phyloP scores from a whole-genome alignment of 2,329 filamentous ascomycete genomes.

The Nigrospora osmanthi region DNA sequence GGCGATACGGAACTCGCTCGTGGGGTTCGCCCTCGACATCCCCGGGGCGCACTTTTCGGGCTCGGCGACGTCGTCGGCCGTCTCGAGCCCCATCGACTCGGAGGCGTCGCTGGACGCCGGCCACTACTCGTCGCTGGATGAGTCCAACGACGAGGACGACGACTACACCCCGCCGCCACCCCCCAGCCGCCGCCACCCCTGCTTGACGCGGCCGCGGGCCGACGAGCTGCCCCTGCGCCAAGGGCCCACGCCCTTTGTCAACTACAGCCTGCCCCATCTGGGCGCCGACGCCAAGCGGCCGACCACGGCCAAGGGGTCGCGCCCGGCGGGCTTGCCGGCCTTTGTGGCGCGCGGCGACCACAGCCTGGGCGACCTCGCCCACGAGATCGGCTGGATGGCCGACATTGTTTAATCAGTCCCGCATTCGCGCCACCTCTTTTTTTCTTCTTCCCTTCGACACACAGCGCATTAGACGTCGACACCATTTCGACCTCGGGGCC shows the following conservation, averaged over 20 bases:
- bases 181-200: background rate
- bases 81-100: conserved; percentile 28
- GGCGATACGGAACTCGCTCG: background rate
- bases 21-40: conserved; percentile 10
- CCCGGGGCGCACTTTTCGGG: conserved; percentile 19
- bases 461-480: too few relatives aligned
- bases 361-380: conserved; percentile 25
- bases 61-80: conserved; percentile 18
- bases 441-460: too few relatives aligned
- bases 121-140: conserved; percentile 37
- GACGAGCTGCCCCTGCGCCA: conserved; percentile 14
- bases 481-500: too few relatives aligned
- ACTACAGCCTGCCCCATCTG: conserved; percentile 40
- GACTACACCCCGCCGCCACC: conserved; percentile 13
- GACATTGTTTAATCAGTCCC: conserved; percentile 29
- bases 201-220: background rate
- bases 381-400: conserved; percentile 45
- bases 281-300: conserved; percentile 16
- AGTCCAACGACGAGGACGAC: conserved; percentile 35
- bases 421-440: too few relatives aligned
- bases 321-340: conserved; percentile 15
- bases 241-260: conserved; percentile 20
- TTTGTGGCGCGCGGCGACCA: conserved; percentile 18
- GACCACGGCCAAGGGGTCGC: conserved; percentile 8
- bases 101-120: conserved; percentile 23